Evolutionary conservation across 2,329 filamentous ascomycete species (phyloP).

Genomic region (Tetracladium maxilliforme): DNA sequence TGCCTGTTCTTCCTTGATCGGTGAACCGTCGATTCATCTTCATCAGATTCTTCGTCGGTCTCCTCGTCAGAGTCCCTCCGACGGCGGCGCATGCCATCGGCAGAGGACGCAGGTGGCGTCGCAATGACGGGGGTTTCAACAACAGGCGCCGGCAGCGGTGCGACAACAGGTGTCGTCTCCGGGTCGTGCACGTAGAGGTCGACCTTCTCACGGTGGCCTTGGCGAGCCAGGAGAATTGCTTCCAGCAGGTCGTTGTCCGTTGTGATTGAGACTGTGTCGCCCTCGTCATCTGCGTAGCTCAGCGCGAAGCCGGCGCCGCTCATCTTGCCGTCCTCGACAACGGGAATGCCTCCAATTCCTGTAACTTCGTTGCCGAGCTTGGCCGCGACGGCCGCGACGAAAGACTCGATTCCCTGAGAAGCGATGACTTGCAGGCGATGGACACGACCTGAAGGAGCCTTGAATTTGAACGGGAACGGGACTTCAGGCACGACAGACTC

Average conservation of each 20-base stretch:
- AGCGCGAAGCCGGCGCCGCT: constrained; percentile 71
- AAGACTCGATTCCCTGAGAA: constrained; percentile 63
- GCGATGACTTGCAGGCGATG: constrained; percentile 80
- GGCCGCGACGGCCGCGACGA: constrained; percentile 61
- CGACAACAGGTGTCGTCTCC: constrained; percentile 66
- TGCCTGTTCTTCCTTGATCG: constrained; percentile 15
- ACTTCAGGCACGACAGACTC: constrained; percentile 49
- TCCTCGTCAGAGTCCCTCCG: constrained; percentile 30
- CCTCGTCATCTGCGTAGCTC: constrained; percentile 93
- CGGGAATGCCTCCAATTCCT: constrained; percentile 66
- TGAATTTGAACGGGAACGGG: constrained; percentile 98
- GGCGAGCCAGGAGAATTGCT: constrained; percentile 71
- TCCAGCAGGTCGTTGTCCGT: constrained; percentile 88
- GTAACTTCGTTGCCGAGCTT: constrained; percentile 81
- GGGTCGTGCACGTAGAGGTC: constrained; percentile 95
- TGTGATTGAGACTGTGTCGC: constrained; percentile 92
- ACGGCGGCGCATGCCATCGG: constrained; percentile 34
- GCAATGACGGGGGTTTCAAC: constrained; percentile 36
- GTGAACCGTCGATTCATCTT: constrained; percentile 27
- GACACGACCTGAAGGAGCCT: constrained; percentile 86
- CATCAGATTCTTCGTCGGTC: constrained; percentile 35
- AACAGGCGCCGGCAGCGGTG: constrained; percentile 43
- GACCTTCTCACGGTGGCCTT: constrained; percentile 74
- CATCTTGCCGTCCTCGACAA: constrained; percentile 65
- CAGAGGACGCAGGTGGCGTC: constrained; percentile 32